Conservation (phyloP, 2,329 filamentous ascomycete species). For the Fusarium verrucosum region DNA sequence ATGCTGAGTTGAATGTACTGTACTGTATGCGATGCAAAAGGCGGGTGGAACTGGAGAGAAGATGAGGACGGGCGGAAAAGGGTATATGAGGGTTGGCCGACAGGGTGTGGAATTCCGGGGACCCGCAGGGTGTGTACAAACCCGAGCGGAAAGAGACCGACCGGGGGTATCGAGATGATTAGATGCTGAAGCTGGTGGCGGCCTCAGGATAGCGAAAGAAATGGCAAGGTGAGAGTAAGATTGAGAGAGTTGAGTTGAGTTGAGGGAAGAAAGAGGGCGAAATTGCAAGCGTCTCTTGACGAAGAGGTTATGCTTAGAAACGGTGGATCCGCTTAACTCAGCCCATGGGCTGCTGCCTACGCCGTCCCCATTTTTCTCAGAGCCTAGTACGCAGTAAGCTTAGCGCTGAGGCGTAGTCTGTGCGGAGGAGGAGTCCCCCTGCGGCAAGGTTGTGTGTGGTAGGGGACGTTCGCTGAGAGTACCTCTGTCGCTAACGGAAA, state of each 20-base stretch:
- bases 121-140: conserved; percentile 24
- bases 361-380: neutral
- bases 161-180: too few species aligned
- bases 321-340: conserved; percentile 37
- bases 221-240: conserved; percentile 8
- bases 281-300: conserved; percentile 22
- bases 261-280: conserved; percentile 19
- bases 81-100: conserved; percentile 41
- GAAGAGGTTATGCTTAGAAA: conserved; percentile 45
- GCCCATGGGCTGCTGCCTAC: conserved; percentile 49
- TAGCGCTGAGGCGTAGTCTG: conserved; percentile 44
- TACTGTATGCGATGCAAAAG: conserved; percentile 31
- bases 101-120: conserved; percentile 16
- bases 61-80: conserved; percentile 39
- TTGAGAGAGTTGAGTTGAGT: conserved; percentile 21
- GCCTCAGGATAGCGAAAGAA: conserved; percentile 31
- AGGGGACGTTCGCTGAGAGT: neutral
- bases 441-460: conserved; percentile 21
- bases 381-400: neutral
- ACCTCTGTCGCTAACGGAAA: conserved; percentile 9
- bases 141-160: conserved; percentile 6
- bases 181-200: conserved; percentile 27
- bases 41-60: conserved; percentile 41
- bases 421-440: conserved; percentile 40
- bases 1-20: conserved; percentile 20